phyloP scores from a whole-genome alignment of 2,329 filamentous ascomycete genomes.

The Neofusicoccum kwambonambiense region DNA sequence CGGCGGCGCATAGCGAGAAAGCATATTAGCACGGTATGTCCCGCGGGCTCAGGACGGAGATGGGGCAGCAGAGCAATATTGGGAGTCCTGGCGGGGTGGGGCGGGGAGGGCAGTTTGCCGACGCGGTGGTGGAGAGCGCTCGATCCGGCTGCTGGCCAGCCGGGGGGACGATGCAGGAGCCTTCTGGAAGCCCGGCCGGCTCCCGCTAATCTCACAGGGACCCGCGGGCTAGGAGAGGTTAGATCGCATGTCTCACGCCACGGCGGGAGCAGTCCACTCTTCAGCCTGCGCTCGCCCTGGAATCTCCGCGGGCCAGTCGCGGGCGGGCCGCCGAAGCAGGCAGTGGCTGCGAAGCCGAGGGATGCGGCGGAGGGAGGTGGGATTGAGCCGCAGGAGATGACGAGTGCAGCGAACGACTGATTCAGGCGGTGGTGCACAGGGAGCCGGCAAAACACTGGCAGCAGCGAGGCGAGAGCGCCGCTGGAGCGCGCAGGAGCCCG shows the following conservation, averaged over 20 bases:
- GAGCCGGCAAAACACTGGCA: not conserved
- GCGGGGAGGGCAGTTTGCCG: slow-evolving; percentile 4
- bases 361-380: not conserved
- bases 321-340: not conserved
- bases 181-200: not conserved
- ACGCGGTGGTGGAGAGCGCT: not conserved
- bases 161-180: not conserved
- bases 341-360: not conserved
- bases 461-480: not conserved
- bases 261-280: not conserved
- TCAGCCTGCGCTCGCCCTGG: not conserved
- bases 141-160: not conserved
- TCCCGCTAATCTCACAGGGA: slow-evolving; percentile 13
- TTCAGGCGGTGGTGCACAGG: not conserved
- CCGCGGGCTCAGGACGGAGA: not conserved
- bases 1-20: not conserved
- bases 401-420: not conserved
- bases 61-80: slow-evolving; percentile 1
- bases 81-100: slow-evolving; percentile 7
- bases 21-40: not conserved
- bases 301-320: not conserved
- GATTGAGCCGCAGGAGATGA: not conserved
- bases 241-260: slow-evolving; percentile 6
- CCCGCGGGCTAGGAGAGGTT: not conserved
- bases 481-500: not conserved